Base-by-base conservation (phyloP, 176 grass and related monocot genomes). In the Rhynchospora pubera region DNA sequence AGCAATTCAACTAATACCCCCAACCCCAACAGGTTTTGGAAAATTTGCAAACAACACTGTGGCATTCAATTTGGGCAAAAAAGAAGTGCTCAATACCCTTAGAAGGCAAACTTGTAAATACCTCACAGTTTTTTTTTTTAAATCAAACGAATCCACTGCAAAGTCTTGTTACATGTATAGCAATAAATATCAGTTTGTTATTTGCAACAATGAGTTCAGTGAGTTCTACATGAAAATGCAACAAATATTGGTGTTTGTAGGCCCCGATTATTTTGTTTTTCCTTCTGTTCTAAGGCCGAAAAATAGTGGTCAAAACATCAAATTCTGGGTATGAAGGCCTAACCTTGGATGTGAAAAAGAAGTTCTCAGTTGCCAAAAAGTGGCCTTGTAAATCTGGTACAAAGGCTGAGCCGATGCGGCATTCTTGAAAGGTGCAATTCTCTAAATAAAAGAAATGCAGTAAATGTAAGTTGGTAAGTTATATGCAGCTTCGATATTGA, bases 281-380 rank as follows among this genome's bases (percentile, higher is more conserved):
- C 58, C 69, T 74, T 26, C 7, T 74, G 13, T 24, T 0, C n/a
- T 3, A 73, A 50, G 21, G 42, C 57, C 26, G 13, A 79, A 46
- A 23, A 15, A 22, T 5, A 65, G 32, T 3, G 22, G 22, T 46
- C 7, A 46, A 69, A 81, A 28, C 34, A 14, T 11, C 52, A n/a
- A 64, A 66, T 66, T 64, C 11, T 82, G 22, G 23, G 57, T 62
- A 22, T 8, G 21, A 46, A 80, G 11, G 18, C 43, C 30, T 80
- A 62, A 98, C 95, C 95, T 94, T 91, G 57, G 90, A 85, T 45
- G 95, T 98, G 83, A 93, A 94, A 85, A 89, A 94, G 87, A 98
- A 98, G 89, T 98, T 98, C 78, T 98, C 95, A 79, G 95, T 98
- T 84, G 92, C 95, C 71, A 98, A 69, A 83, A 98, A 98, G 57